Evolutionary conservation across 2,329 filamentous ascomycete genomes (phyloP), one percentile per base, ranked within the genome.

Genomic region (Trichoderma sp.): DNA sequence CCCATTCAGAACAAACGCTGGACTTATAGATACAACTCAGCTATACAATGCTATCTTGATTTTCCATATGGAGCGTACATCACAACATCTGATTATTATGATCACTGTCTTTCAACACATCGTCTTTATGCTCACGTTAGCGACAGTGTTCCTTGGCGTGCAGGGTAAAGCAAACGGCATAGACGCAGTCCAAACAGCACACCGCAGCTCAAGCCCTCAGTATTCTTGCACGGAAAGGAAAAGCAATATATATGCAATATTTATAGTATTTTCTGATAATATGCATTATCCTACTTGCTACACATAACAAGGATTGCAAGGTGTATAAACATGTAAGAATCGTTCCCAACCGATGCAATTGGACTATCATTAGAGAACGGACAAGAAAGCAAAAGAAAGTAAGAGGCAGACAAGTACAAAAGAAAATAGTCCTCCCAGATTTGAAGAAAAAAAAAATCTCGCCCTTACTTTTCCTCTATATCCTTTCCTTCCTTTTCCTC

Each of bases 381-480:
- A 68, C 40, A 52, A 52, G 59, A 62, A 62, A 52, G 43, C 27
- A 49, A 37, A 62, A 49, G 11, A 61, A 61, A 61, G 11, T n/a
- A 61, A 37, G 31, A 16, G 56, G 35, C n/a, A 37, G 33, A 58
- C 40, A 66, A 58, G 40, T 47, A 33, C 19, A 57, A 57, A 56
- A 56, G 21, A 59, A 67, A 35, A 67, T 59, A 10, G 16, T n/a
- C 64, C 64, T 67, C 64, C 64, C 14, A 67, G 5, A 59, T 67
- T 24, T 43, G 5, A 43, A 33, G 10, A 37, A 58, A 55, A 31
- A 55, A 31, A 31, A 43, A 31, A 58, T 29, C 35, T 67, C 55
- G 58, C 14, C 64, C 55, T 29, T 52, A 59, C 64, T 67, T 67
- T 67, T 67, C 64, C 64, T 67, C 56, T 68, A 68, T 61, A 61